Base-by-base conservation (phyloP, 495 filamentous ascomycete species). In the Oleoguttula mirabilis region DNA sequence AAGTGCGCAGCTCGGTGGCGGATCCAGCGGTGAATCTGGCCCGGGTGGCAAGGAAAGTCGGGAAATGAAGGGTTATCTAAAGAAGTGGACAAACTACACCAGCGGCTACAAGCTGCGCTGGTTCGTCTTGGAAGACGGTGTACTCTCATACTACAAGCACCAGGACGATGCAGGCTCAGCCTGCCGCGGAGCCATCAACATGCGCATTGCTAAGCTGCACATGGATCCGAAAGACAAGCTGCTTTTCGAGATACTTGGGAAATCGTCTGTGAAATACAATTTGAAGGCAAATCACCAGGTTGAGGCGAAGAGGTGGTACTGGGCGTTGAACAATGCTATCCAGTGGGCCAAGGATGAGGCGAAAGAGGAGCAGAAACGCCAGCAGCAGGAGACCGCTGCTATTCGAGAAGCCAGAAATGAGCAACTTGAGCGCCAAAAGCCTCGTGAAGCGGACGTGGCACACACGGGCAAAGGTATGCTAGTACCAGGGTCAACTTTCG, bases 41-140 rank as follows among this genome's bases (percentile, higher is more conserved):
- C 63, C 59, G 3, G 57, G 69, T 21, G 71, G 74, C 14, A 90
- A 88, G 50, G 90, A 98, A 47, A 77, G 80, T 8, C 75, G 87
- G 32, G 90, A 96, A 60, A 95, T 96, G 85, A 94, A 88, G 63
- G 90, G 90, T 7, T 98, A 96, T 59, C 66, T 98, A 43, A 94
- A 94, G 60, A 98, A 98, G 57, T 98, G 90, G 90, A 96, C 90
- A 16, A 98, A 98, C 54, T 98, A 98, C 59, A 85, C 88, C 7
- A 84, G 77, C 55, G 90, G 90, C 3, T 96, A 90, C 64, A 94
- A 98, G 64, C 64, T 98, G 39, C 73, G 90, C 35, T 98, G 88
- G 87, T 98, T 98, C 60, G 92, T 96, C 0, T 71, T 98, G 17
- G 90, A 98, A 54, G 92, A 96, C 56, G 90, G 90, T 12, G 92